Evolutionary conservation across 257 asterid species (phyloP).

Genomic region (Galeopsis tetrahit): DNA sequence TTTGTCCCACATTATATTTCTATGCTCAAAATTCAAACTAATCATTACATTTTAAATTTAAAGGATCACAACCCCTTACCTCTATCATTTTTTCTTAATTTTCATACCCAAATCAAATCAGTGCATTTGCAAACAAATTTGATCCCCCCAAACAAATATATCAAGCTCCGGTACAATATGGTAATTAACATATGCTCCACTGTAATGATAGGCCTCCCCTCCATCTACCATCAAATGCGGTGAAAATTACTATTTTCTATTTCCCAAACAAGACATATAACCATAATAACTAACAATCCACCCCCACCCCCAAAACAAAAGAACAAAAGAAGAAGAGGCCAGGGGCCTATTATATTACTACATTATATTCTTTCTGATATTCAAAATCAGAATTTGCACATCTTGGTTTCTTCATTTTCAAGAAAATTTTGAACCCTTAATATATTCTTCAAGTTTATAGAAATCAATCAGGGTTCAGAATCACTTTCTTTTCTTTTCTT

Average conservation of each 20-base stretch:
- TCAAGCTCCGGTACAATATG: neutral
- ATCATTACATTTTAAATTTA: too few relatives aligned
- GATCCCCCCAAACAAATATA: neutral
- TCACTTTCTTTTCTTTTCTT: neutral
- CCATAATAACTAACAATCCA: constrained; percentile 36
- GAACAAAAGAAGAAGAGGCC: too few relatives aligned
- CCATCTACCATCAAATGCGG: neutral
- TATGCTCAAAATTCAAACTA: too few relatives aligned
- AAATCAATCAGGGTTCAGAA: neutral
- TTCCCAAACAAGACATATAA: constrained; percentile 14
- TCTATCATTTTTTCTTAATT: too few relatives aligned
- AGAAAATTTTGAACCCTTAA: constrained; percentile 15
- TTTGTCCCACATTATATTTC: too few relatives aligned
- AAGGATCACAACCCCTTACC: too few relatives aligned
- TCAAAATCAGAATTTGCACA: constrained; percentile 21
- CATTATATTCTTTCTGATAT: constrained; percentile 18
- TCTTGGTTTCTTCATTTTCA: constrained; percentile 3
- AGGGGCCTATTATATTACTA: too few relatives aligned
- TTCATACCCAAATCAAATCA: too few relatives aligned
- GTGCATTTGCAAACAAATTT: too few relatives aligned
- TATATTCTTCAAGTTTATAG: constrained; percentile 11
- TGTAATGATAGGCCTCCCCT: too few relatives aligned
- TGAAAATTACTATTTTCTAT: neutral
- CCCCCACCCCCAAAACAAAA: neutral
- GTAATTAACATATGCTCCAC: neutral